Percentiles rank a stretch among this genome's conserved stretches.
phyloP scores from a whole-genome alignment of 2,329 filamentous ascomycete species.

The Corinectria fuckeliana region DNA sequence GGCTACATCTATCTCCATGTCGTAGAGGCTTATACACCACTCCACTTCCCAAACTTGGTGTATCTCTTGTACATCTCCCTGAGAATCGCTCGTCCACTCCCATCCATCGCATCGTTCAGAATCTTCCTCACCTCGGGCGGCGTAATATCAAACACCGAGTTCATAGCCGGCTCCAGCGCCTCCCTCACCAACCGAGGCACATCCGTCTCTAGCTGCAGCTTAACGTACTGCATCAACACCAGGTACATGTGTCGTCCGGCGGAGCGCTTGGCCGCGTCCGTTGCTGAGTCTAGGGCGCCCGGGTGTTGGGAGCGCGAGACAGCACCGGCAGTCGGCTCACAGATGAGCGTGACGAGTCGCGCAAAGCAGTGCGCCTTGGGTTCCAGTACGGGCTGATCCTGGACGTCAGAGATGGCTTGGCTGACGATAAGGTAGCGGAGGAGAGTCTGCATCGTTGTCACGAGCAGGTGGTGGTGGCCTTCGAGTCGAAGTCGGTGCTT shows the following conservation, averaged over 20 bases:
- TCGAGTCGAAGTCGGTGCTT: slow-evolving; percentile 67
- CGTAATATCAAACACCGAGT: slow-evolving; percentile 65
- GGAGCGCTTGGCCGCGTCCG: slow-evolving; percentile 65
- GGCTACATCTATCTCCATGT: slow-evolving; percentile 7
- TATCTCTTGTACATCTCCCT: slow-evolving; percentile 65
- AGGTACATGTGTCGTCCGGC: slow-evolving; percentile 68
- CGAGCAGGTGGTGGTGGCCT: slow-evolving; percentile 66
- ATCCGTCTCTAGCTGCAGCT: slow-evolving; percentile 63
- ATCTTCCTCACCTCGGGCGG: slow-evolving; percentile 60
- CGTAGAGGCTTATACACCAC: slow-evolving; percentile 52
- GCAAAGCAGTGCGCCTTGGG: slow-evolving; percentile 59
- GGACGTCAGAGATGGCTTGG: slow-evolving; percentile 29
- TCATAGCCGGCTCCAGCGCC: slow-evolving; percentile 63
- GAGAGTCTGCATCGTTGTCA: slow-evolving; percentile 62
- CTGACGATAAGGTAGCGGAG: slow-evolving; percentile 57
- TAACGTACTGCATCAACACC: slow-evolving; percentile 65
- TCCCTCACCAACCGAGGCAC: slow-evolving; percentile 59
- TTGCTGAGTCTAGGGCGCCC: slow-evolving; percentile 62
- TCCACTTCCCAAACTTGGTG: slow-evolving; percentile 70
- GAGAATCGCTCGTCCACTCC: slow-evolving; percentile 64
- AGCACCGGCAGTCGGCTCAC: slow-evolving; percentile 63
- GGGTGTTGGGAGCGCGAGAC: slow-evolving; percentile 56
- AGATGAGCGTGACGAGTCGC: slow-evolving; percentile 64
- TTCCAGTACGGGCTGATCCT: slow-evolving; percentile 42
- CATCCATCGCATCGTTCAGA: slow-evolving; percentile 66